These are phyloP conservation scores for Calophaca sinica DNA, from an alignment of 306 rosid species.

Conservation along the genomic window DNA sequence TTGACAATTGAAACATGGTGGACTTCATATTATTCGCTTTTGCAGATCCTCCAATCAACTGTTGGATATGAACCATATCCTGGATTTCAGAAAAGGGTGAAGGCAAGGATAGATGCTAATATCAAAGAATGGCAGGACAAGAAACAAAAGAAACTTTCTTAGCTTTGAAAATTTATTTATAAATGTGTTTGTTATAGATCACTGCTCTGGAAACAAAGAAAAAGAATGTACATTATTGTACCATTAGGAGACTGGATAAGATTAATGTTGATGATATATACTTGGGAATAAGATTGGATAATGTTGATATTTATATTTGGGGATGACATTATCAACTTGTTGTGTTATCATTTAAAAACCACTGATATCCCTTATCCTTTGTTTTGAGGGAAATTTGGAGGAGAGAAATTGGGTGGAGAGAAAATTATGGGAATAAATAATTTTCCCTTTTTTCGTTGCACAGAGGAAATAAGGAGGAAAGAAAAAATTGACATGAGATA, in stretches of 20 bases:
- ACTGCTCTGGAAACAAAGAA: not conserved
- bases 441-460: not conserved
- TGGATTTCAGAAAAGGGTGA: slow-evolving; percentile 70
- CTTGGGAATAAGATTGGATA: not conserved
- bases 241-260: not conserved
- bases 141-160: slow-evolving; percentile 67
- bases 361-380: not conserved
- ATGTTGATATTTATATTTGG: not conserved
- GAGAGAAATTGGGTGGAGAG: not conserved
- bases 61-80: slow-evolving; percentile 86
- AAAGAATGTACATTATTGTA: slow-evolving; percentile 10
- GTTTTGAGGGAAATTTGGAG: not conserved
- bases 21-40: slow-evolving; percentile 25
- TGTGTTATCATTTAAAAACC: not conserved
- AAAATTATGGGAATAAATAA: too few relatives aligned
- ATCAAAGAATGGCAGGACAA: slow-evolving; percentile 71
- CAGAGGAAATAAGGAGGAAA: not conserved
- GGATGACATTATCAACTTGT: not conserved
- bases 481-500: too few relatives aligned
- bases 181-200: not conserved
- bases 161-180: not conserved
- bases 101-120: slow-evolving; percentile 62
- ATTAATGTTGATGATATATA: not conserved
- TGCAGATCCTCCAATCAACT: slow-evolving; percentile 62
- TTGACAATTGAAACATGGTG: not conserved